A percentile compares a stretch with the other conserved stretches of the same genome.
Evolutionary conservation across 2,329 filamentous ascomycete genomes (phyloP).

Genomic region (Penicillium thymicola): DNA sequence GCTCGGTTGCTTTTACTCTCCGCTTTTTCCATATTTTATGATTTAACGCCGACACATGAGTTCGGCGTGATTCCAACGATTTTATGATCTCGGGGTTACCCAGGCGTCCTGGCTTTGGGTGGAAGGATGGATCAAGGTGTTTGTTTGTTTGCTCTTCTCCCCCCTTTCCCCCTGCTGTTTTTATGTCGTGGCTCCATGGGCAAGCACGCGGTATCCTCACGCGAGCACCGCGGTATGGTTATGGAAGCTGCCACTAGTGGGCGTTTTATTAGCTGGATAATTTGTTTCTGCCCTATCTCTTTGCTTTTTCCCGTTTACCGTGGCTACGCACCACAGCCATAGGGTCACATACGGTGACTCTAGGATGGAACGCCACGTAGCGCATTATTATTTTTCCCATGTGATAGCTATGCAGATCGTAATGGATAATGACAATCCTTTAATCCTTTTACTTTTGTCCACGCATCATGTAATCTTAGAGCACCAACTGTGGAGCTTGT

Average conservation of each 20-base stretch:
- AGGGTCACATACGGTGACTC: not conserved
- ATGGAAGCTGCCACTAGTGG: not conserved
- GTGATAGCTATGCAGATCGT: constrained; percentile 11
- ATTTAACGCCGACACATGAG: not conserved
- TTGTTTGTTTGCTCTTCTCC: not conserved
- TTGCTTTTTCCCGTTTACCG: not conserved
- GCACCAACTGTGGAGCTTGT: not conserved
- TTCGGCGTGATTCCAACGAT: constrained; percentile 3
- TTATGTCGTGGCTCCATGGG: not conserved
- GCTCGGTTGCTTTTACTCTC: not conserved
- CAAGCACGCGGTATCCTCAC: not conserved
- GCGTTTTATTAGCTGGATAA: constrained; percentile 7
- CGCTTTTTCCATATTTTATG: not conserved
- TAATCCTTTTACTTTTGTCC: constrained; percentile 3
- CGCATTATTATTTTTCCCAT: not conserved
- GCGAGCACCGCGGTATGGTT: not conserved
- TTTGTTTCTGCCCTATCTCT: constrained; percentile 6
- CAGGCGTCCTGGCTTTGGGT: constrained; percentile 3
- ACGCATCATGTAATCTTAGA: not conserved
- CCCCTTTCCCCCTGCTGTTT: not conserved
- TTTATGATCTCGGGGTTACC: constrained; percentile 3
- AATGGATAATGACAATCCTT: constrained; percentile 18
- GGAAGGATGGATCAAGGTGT: not conserved
- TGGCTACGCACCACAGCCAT: not conserved
- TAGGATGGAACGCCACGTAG: not conserved